Conservation (phyloP, 2,329 filamentous ascomycete genomes). For the Colletotrichum karsti region DNA sequence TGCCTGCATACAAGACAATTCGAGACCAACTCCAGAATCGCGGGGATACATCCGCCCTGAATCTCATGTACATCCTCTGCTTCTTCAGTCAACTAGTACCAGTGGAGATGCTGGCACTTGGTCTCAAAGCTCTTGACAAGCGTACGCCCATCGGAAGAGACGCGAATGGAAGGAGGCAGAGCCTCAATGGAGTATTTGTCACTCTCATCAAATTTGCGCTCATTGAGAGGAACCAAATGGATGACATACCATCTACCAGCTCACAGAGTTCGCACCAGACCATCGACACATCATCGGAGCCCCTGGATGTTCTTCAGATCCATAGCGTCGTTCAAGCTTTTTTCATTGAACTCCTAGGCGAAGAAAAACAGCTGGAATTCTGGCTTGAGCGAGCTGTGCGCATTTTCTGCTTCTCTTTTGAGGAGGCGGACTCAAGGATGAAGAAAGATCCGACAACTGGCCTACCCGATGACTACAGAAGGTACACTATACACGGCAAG, state of each 20-base stretch:
- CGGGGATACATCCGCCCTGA: conserved; percentile 63
- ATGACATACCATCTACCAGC: conserved; percentile 47
- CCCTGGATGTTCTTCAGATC: conserved; percentile 57
- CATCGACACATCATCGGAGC: conserved; percentile 40
- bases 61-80: conserved; percentile 70
- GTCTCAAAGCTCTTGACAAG: conserved; percentile 56
- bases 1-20: conserved; percentile 57
- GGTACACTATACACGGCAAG: conserved; percentile 60
- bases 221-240: conserved; percentile 58
- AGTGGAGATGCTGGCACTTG: conserved; percentile 70
- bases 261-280: conserved; percentile 48
- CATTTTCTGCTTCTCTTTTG: conserved; percentile 59
- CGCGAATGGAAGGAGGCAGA: conserved; percentile 38
- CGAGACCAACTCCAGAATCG: conserved; percentile 56
- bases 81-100: conserved; percentile 74
- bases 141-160: conserved; percentile 54
- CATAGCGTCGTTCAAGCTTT: conserved; percentile 63
- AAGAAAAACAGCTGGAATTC: conserved; percentile 49
- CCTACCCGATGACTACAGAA: conserved; percentile 60
- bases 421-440: conserved; percentile 53
- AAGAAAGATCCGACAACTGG: conserved; percentile 45
- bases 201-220: conserved; percentile 61
- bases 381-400: conserved; percentile 59
- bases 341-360: conserved; percentile 55
- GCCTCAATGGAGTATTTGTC: conserved; percentile 57